Evolutionary conservation across 2,329 filamentous ascomycete genomes (phyloP), one percentile per base, ranked within the genome.

Genomic region (Sporothrix variecibatus): DNA sequence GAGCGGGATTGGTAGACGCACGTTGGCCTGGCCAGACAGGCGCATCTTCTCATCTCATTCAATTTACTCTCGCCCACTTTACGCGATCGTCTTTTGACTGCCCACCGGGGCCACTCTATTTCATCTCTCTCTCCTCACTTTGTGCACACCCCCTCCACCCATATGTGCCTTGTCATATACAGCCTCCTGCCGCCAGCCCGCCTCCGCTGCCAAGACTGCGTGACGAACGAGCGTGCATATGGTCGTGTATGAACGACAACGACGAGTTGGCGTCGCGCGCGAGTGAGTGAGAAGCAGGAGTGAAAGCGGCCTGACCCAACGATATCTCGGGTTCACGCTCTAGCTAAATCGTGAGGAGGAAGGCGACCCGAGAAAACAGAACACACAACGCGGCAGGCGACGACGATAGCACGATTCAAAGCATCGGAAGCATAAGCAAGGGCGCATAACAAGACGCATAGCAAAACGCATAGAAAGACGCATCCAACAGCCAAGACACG

Each of bases 161-260:
- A 69, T 72, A 67, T 67, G 60, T 67, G 71, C 71, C 71, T 72
- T 72, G 46, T 72, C 71, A 53, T 72, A 67, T 72, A 67, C 71
- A 49, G 7, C 46, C 43, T 34, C 53, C 69, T 71, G 34, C 53
- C 53, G 28, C 62, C 31, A 67, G 75, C 72, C 74, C 77, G 71
- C 74, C 60, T 77, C 74, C 72, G 76, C 78, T 79, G 79, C 80
- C 81, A 81, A 81, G 80, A 76, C 60, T 72, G 60, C 60, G 71
- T 46, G 71, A 72, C 71, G 60, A 72, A 43, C 60, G 46, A 67
- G 78, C 77, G 78, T 77, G 78, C 78, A 80, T 79, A 81, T 80
- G 81, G 79, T 79, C 74, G 77, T 79, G 73, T 76, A 78, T 78
- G 78, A 77, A 77, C 43, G 15, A 49, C 76, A 79, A 73, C 77